Conservation (phyloP, 352 stramenopile genomes). For the Aphanomyces invadans region DNA sequence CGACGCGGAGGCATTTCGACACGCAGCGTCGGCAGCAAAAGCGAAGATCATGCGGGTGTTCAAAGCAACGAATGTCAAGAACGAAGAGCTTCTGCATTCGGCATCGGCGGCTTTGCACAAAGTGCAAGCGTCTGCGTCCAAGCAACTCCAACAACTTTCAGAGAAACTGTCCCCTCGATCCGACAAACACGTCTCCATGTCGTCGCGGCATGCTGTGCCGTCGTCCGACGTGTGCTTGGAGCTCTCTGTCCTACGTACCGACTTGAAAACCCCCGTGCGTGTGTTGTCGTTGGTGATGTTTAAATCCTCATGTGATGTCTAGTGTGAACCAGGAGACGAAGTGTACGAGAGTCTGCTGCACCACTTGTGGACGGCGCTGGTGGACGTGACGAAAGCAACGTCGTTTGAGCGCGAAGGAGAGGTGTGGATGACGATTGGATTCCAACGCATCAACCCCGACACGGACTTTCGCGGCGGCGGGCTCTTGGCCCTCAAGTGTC, state of each 20-base stretch:
- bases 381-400: slow-evolving; percentile 8
- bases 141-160: slow-evolving; percentile 23
- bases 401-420: slow-evolving; percentile 41
- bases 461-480: slow-evolving; percentile 80
- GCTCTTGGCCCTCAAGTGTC: slow-evolving; percentile 69
- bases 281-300: neutral
- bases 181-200: neutral
- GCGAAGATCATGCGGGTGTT: slow-evolving; percentile 40
- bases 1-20: neutral
- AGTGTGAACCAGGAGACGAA: slow-evolving; percentile 49
- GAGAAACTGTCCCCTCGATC: neutral
- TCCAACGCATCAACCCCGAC: slow-evolving; percentile 69
- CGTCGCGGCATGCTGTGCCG: slow-evolving; percentile 23
- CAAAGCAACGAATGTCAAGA: slow-evolving; percentile 51
- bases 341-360: slow-evolving; percentile 56
- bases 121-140: slow-evolving; percentile 27
- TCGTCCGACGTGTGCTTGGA: slow-evolving; percentile 35
- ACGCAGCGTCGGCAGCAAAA: slow-evolving; percentile 28
- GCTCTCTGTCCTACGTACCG: slow-evolving; percentile 47
- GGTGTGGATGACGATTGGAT: slow-evolving; percentile 66
- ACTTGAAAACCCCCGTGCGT: slow-evolving; percentile 36
- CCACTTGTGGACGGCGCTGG: slow-evolving; percentile 52
- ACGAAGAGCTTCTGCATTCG: slow-evolving; percentile 51
- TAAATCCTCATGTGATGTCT: slow-evolving; percentile 27
- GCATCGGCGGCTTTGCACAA: slow-evolving; percentile 47